Base-by-base conservation (phyloP, 2,329 filamentous ascomycete species). In the Aulographum hederae region DNA sequence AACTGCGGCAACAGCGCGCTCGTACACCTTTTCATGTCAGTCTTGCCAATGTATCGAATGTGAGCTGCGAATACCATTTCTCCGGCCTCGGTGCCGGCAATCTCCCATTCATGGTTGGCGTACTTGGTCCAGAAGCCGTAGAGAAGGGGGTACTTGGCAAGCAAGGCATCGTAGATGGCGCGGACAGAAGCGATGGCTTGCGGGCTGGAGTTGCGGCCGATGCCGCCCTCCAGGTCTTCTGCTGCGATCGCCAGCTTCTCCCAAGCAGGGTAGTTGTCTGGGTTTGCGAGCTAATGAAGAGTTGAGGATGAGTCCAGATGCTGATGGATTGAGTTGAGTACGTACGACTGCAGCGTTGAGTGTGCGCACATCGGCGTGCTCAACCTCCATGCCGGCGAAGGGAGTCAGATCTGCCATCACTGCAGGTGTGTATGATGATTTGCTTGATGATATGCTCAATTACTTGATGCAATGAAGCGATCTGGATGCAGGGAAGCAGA, bases 111-210 rank as follows among this genome's bases (percentile, higher is more conserved):
- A 40, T 92, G 67, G 47, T 95, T 86, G 47, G 89, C 89, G 65
- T 95, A 98, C 53, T 94, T 95, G 63, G 95, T 95, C 89, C 89
- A 98, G 61, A 95, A 98, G 32, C 86, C 89, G 47, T 95, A 98
- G 25, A 95, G 71, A 8, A 95, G 67, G 3, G 89, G 89, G 41
- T 94, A 98, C 50, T 93, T 94, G 38, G 80, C 71, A 15, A 98
- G 75, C 49, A 98, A 91, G 30, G 78, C 73, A 52, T 98, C 85
- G 60, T 92, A 95, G 39, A 80, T 72, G 52, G 80, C 73, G 54
- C 89, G 78, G 34, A 84, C 77, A 8, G 82, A 76, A 14, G 82
- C 75, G 44, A 98, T 84, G 18, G 89, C 81, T 48, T 91, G 80
- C 1, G 89, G 85, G 50, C 80, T 94, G 26, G 89, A 95, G 58